A percentile compares a stretch with the other conserved stretches of the same genome.
Conservation (phyloP, 805 yeast species). For the Saccharomycopsis selenospora region DNA sequence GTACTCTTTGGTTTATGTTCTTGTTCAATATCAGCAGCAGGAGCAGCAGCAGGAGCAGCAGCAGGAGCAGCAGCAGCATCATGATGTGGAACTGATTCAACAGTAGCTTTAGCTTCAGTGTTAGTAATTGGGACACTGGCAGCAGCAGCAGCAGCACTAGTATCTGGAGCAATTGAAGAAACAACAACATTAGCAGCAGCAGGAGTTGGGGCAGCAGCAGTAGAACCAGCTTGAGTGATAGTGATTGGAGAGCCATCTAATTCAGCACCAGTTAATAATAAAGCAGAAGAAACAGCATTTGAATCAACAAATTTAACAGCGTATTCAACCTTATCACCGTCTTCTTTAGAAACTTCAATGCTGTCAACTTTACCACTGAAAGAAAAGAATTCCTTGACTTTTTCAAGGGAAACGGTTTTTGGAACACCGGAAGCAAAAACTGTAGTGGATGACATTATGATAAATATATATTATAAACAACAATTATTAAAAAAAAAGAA, state of each 20-base stretch:
- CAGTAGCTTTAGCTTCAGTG: background rate
- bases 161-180: constrained; percentile 18
- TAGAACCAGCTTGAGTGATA: constrained; percentile 27
- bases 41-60: background rate
- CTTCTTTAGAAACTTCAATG: constrained; percentile 27
- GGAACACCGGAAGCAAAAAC: constrained; percentile 55
- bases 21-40: constrained; percentile 33
- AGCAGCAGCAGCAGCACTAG: constrained; percentile 7
- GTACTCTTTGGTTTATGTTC: constrained; percentile 73
- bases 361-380: constrained; percentile 57
- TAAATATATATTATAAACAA: too few species aligned
- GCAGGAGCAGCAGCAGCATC: background rate
- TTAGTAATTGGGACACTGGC: background rate
- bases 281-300: constrained; percentile 64
- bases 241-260: constrained; percentile 49
- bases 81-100: background rate
- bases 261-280: constrained; percentile 66
- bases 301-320: constrained; percentile 48
- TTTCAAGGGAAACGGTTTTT: constrained; percentile 38
- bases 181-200: constrained; percentile 3
- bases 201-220: constrained; percentile 19
- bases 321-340: constrained; percentile 30
- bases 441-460: too few species aligned
- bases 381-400: constrained; percentile 59
- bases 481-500: too few species aligned